Conservation (phyloP, 306 rosid species). For the Cicer pinnatifidum region DNA sequence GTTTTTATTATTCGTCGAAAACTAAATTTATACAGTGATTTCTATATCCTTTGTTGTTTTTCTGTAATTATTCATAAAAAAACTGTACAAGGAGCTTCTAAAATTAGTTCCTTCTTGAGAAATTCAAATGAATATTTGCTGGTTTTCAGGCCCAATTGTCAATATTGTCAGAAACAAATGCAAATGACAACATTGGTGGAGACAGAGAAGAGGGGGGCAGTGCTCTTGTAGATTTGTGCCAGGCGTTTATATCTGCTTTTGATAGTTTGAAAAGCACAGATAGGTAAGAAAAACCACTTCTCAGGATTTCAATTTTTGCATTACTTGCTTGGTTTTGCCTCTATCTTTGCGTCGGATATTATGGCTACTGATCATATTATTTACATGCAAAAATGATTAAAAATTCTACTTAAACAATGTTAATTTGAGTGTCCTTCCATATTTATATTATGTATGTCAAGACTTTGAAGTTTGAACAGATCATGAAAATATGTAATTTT, state of each 20-base stretch:
- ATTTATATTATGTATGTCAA: background rate
- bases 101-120: constrained; percentile 1
- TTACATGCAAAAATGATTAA: background rate
- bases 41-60: constrained; percentile 7
- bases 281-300: constrained; percentile 59
- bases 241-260: constrained; percentile 66
- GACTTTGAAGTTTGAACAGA: background rate
- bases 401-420: constrained; percentile 18
- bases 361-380: constrained; percentile 2
- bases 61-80: background rate
- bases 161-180: constrained; percentile 46
- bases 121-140: constrained; percentile 32
- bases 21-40: background rate
- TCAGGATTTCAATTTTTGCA: constrained; percentile 27
- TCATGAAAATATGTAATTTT: constrained; percentile 19
- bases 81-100: constrained; percentile 26
- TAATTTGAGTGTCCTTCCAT: constrained; percentile 25
- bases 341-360: constrained; percentile 19
- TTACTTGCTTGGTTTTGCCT: constrained; percentile 12
- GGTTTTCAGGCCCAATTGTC: constrained; percentile 70
- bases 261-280: constrained; percentile 59
- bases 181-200: constrained; percentile 40
- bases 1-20: too few species aligned
- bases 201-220: constrained; percentile 40
- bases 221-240: constrained; percentile 59